Percentiles rank a stretch among this genome's conserved stretches.
Conservation (phyloP, 225 moss, liverwort and hornwort genomes). For the Asterella californica region DNA sequence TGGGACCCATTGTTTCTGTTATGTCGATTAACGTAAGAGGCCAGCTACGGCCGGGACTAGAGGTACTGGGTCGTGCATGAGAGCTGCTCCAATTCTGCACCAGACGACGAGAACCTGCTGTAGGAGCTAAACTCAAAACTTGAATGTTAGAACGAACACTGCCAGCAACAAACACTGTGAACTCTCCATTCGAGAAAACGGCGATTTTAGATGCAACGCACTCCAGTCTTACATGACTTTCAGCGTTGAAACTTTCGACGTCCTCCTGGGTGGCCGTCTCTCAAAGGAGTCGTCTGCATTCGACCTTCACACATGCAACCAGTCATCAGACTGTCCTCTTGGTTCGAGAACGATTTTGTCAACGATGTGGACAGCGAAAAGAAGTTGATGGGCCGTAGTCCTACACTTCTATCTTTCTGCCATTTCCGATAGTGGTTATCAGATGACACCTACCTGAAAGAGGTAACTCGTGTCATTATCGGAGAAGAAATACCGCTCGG, state of each 20-base stretch:
- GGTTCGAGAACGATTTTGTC: neutral
- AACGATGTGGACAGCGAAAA: neutral
- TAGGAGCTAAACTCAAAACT: neutral
- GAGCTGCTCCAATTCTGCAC: conserved; percentile 82
- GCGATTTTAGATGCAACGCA: neutral
- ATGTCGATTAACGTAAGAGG: conserved; percentile 63
- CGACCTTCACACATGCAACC: conserved; percentile 40
- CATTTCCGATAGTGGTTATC: neutral
- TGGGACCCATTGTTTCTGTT: conserved; percentile 43
- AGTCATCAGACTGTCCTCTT: neutral
- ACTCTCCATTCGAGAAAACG: neutral
- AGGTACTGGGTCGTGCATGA: conserved; percentile 63
- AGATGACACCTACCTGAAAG: neutral
- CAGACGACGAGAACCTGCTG: neutral
- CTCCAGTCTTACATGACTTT: conserved; percentile 70
- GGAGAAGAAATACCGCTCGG: neutral
- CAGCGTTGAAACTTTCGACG: conserved; percentile 42
- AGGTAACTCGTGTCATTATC: neutral
- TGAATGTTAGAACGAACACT: neutral
- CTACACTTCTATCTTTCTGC: too few species aligned
- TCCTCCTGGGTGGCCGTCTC: conserved; percentile 58
- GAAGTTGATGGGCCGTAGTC: neutral
- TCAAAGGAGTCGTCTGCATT: conserved; percentile 73
- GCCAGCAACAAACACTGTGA: neutral
- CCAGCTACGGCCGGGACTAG: conserved; percentile 59